Evolutionary conservation across 2,329 filamentous ascomycete species (phyloP).

Genomic region (Aspergillaceae sp.): DNA sequence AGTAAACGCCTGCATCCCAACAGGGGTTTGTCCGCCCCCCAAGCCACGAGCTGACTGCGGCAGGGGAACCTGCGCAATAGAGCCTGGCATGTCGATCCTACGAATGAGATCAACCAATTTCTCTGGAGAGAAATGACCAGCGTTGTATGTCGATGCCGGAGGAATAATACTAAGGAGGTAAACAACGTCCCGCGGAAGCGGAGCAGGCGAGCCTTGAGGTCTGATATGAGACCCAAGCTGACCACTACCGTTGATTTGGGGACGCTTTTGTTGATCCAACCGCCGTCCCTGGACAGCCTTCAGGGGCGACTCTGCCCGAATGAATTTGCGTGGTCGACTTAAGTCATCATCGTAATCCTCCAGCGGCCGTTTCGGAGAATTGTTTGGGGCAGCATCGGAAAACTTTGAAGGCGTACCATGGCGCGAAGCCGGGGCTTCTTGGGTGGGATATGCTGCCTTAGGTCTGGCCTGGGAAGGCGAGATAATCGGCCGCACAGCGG

Average conservation of each 20-base stretch:
- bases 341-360: conserved; percentile 65
- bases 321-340: conserved; percentile 73
- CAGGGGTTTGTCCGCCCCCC: conserved; percentile 14
- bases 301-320: conserved; percentile 81
- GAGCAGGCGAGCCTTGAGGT: conserved; percentile 49
- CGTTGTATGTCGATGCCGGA: conserved; percentile 61
- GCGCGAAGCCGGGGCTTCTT: conserved; percentile 16
- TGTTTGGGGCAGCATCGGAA: conserved; percentile 27
- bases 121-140: conserved; percentile 59
- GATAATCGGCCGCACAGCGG: conserved; percentile 70
- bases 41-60: conserved; percentile 25
- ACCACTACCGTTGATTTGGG: conserved; percentile 25
- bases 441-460: conserved; percentile 37
- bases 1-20: conserved; percentile 22
- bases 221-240: conserved; percentile 33
- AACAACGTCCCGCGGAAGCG: conserved; percentile 61
- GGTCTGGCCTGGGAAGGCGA: conserved; percentile 73
- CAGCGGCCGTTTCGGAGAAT: conserved; percentile 50
- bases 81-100: conserved; percentile 56
- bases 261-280: conserved; percentile 62
- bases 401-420: conserved; percentile 30
- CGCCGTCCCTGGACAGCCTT: conserved; percentile 84
- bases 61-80: conserved; percentile 31
- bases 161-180: conserved; percentile 65
- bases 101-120: conserved; percentile 66